Conservation (phyloP, 139 green algal species). For the Chlamydomonas schloesseri region DNA sequence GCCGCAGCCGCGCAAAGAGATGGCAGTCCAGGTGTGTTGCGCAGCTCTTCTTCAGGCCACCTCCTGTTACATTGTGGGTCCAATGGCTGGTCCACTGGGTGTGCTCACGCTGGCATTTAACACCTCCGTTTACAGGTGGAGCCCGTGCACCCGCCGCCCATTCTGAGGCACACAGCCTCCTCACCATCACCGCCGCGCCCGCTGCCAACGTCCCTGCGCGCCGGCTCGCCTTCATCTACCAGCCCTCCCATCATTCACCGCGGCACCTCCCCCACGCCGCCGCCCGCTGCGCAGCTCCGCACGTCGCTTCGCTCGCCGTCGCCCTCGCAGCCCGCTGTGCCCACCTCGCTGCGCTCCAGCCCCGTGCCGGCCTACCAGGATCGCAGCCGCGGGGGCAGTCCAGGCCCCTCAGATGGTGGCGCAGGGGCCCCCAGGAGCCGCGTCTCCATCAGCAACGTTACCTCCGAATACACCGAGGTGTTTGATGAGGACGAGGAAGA, state of each 20-base stretch:
- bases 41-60: background rate
- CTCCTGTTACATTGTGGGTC: too few species aligned
- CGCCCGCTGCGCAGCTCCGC: background rate
- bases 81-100: too few species aligned
- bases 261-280: too few species aligned
- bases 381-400: conserved; percentile 2
- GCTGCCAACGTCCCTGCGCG: background rate
- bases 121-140: too few species aligned
- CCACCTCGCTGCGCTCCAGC: too few species aligned
- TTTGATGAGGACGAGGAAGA: conserved; percentile 18
- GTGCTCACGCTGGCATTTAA: too few species aligned
- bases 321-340: too few species aligned
- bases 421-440: background rate
- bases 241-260: too few species aligned
- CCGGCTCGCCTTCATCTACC: background rate
- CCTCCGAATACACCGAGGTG: conserved; percentile 29
- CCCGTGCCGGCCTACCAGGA: too few species aligned
- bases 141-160: too few species aligned
- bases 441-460: background rate
- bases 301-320: too few species aligned
- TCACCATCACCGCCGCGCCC: background rate
- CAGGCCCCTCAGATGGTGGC: background rate
- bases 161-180: background rate
- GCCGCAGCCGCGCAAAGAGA: background rate
- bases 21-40: conserved; percentile 36